A percentile compares a stretch with the other conserved stretches of the same genome.
phyloP scores from a whole-genome alignment of 495 filamentous ascomycete genomes.

The Aspergillus steynii region DNA sequence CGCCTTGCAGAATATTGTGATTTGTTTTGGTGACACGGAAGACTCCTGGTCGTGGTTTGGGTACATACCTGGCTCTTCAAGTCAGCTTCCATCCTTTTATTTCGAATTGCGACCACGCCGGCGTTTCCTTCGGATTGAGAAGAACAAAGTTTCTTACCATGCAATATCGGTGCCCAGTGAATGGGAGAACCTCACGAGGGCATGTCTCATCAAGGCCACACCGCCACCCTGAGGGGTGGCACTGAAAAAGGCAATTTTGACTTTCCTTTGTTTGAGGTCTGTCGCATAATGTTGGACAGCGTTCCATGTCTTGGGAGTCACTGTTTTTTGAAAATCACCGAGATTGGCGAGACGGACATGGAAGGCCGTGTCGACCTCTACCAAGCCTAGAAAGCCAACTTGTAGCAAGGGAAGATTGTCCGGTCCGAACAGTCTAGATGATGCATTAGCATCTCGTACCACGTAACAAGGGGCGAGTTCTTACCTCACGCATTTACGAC shows the following conservation, averaged over 20 bases:
- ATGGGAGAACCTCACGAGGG: slow-evolving; percentile 72
- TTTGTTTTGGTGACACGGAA: slow-evolving; percentile 89
- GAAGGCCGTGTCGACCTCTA: slow-evolving; percentile 71
- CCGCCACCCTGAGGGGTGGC: slow-evolving; percentile 85
- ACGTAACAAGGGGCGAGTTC: slow-evolving; percentile 18
- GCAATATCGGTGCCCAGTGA: slow-evolving; percentile 66
- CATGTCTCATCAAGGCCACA: slow-evolving; percentile 87
- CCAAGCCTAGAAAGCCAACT: slow-evolving; percentile 71
- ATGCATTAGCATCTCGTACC: slow-evolving; percentile 15
- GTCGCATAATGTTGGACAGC: slow-evolving; percentile 66
- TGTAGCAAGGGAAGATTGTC: slow-evolving; percentile 70
- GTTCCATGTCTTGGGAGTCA: slow-evolving; percentile 64
- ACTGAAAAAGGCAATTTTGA: slow-evolving; percentile 83
- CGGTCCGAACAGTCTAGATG: slow-evolving; percentile 72
- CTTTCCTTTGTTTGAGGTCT: slow-evolving; percentile 63
- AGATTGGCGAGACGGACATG: slow-evolving; percentile 59
- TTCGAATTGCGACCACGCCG: neutral
- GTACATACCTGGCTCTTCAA: slow-evolving; percentile 58
- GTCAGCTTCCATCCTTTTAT: neutral
- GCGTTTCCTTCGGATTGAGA: too few relatives aligned
- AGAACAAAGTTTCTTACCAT: slow-evolving; percentile 59
- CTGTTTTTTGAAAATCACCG: slow-evolving; percentile 65
- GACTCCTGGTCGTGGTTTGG: slow-evolving; percentile 79
- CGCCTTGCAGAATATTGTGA: slow-evolving; percentile 91
- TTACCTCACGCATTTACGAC: slow-evolving; percentile 74